Base-by-base conservation (phyloP, 148 eudicot species). In the Vaccinium vitisidaea region DNA sequence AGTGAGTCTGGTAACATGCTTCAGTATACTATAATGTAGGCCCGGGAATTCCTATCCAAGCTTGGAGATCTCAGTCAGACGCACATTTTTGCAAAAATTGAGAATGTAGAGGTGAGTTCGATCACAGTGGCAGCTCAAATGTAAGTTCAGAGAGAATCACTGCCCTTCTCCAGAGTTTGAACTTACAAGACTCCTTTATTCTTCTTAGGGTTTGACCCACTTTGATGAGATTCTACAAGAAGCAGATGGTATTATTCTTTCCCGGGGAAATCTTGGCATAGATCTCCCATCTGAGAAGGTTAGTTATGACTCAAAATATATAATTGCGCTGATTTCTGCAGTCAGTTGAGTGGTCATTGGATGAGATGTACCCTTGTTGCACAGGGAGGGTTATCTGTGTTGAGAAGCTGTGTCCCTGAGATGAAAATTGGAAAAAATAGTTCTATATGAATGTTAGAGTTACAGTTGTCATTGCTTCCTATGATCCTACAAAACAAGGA, bases 281-380 rank as follows among this genome's bases (percentile, higher is more conserved):
- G 99, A 96, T 93, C 98, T 94, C 63, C 98, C 99, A 84, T 97
- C 98, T 5, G 97, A 96, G 89, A 96, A 96, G 99, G 99, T 96
- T 84, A 73, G 86, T 81, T 30, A 27, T 3, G 63, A 15, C 14
- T 71, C n/a, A 7, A 69, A 12, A 32, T 46, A 23, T 48, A 8
- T 48, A 13, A 14, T 23, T 50, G 61, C 8, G 0, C 16, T 27
- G 11, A 25, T 67, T 61, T 63, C 1, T 65, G 58, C 5, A 53
- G 27, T 4, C 18, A 19, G 39, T 36, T 36, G 39, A 36, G 39
- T 36, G 39, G 39, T 36, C 39, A 36, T 36, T 36, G 39, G 3
- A 36, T 36, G 39, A 36, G 39, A 36, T 2, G 39, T 36, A 53
- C 19, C 63, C 5, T 5, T 23, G 59, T n/a, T n/a, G 6, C 36